A percentile compares a stretch with the other conserved stretches of the same genome.
These are phyloP conservation scores for Elymus sibiricus DNA, from an alignment of 176 grass and related monocot species.

Conservation along the genomic window DNA sequence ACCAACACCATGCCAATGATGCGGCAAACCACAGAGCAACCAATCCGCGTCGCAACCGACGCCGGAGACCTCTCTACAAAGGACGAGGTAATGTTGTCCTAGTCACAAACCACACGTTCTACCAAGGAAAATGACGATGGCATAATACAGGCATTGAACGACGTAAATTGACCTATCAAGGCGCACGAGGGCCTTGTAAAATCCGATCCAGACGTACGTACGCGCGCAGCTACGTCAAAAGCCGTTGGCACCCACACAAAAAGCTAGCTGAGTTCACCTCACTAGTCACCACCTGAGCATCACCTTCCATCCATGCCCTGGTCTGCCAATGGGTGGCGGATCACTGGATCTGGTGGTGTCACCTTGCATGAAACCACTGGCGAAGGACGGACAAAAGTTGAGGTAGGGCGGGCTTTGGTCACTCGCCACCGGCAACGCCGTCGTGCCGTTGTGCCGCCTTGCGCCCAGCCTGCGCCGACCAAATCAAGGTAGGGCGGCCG, in stretches of 20 bases:
- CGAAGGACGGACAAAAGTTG: too few relatives aligned
- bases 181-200: neutral
- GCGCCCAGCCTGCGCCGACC: too few relatives aligned
- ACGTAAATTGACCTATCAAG: neutral
- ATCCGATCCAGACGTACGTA: neutral
- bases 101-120: slow-evolving; percentile 16
- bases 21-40: too few relatives aligned
- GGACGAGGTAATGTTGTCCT: neutral
- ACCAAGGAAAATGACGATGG: neutral
- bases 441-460: too few relatives aligned
- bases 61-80: too few relatives aligned
- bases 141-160: neutral
- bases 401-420: too few relatives aligned
- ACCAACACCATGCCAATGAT: too few relatives aligned
- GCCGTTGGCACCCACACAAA: neutral
- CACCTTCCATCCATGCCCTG: neutral
- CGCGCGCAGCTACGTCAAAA: neutral
- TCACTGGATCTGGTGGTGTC: slow-evolving; percentile 12
- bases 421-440: too few relatives aligned
- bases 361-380: neutral
- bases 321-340: neutral
- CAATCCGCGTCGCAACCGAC: too few relatives aligned
- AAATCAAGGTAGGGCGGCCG: too few relatives aligned
- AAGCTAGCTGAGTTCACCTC: neutral
- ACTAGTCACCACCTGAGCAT: neutral